Evolutionary conservation across 78 protist genomes (phyloP), one percentile per base, ranked within the genome.

Genomic region (Creolimax fragrantissima): DNA sequence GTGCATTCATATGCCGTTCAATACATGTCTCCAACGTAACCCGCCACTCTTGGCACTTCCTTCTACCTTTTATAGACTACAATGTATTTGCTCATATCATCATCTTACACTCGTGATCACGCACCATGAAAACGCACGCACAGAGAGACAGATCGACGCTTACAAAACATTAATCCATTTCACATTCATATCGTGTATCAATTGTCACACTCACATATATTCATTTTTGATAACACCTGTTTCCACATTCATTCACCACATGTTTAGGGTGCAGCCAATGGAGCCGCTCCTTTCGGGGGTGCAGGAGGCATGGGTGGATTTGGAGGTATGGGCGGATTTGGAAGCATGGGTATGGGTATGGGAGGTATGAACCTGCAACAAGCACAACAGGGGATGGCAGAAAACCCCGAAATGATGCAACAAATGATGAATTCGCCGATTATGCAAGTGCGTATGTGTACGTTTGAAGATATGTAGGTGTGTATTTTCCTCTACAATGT

Each of bases 311-410:
- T 83, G 86, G 86, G 86, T 24, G 86, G 86, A 24, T 83, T 83
- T 11, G 41, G 41, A 6, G 7, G 7, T 24, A 83, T 83, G 74
- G 74, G 74, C 74, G 24, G 24, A 32, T 32, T 58, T 17, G 74
- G 74, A 58, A 58, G 74, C 5, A 41, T 36, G 41, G 86, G 86
- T 5, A 5, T 83, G 5, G 89, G 89, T 85, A 35, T 85, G 90
- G 90, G 90, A 4, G 90, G 90, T 3, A 88, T 88, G 90, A 74
- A 44, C 4, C 41, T 85, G 89, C 89, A 58, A 58, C 6, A n/a
- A 11, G 43, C 43, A n/a, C 39, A 58, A 11, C 89, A 35, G 90
- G 44, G 45, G 67, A 88, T 88, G 90, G 45, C 45, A 74, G 41
- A 88, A 42, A 88, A 88, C 45, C 90, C 90, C 2, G 66, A 42